Percentiles rank a stretch among this genome's conserved stretches.
Evolutionary conservation across 2,329 filamentous ascomycete genomes (phyloP).

Genomic region (Monosporascus sp.): DNA sequence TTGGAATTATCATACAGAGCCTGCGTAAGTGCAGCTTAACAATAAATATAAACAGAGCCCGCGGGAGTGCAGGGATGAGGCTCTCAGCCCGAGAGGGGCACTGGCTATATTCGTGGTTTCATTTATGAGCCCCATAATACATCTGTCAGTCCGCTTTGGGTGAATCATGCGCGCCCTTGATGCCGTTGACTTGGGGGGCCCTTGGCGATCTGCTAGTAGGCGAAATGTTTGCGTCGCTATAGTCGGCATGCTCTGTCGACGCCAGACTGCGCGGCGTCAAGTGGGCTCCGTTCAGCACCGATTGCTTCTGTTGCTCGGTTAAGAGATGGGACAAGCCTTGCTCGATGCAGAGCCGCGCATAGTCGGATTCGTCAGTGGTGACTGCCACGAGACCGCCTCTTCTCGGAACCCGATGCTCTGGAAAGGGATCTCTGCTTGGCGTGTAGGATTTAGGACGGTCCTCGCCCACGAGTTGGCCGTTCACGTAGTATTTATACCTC

Average conservation of each 20-base stretch:
- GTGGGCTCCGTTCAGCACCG: constrained; percentile 42
- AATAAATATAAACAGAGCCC: neutral
- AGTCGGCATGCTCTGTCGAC: constrained; percentile 23
- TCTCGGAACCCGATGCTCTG: constrained; percentile 50
- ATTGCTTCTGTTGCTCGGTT: constrained; percentile 38
- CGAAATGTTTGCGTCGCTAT: constrained; percentile 15
- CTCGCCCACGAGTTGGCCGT: constrained; percentile 50
- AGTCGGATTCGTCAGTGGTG: constrained; percentile 52
- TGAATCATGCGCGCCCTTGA: constrained; percentile 14
- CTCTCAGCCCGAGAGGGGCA: neutral
- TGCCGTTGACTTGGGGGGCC: constrained; percentile 19
- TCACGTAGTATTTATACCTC: constrained; percentile 52
- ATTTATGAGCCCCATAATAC: neutral
- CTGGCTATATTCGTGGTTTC: neutral
- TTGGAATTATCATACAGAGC: neutral
- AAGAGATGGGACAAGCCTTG: constrained; percentile 54
- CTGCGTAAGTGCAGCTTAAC: neutral
- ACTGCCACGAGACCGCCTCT: constrained; percentile 47
- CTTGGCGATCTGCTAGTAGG: constrained; percentile 17
- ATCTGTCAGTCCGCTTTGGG: constrained; percentile 1
- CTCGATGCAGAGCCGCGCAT: constrained; percentile 47
- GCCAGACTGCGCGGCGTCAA: constrained; percentile 40
- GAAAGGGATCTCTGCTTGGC: constrained; percentile 49
- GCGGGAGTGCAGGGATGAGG: neutral
- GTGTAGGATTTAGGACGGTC: constrained; percentile 40